These are phyloP conservation scores for Cardamine occulta DNA, from an alignment of 345 rosid genomes.

Conservation along the genomic window DNA sequence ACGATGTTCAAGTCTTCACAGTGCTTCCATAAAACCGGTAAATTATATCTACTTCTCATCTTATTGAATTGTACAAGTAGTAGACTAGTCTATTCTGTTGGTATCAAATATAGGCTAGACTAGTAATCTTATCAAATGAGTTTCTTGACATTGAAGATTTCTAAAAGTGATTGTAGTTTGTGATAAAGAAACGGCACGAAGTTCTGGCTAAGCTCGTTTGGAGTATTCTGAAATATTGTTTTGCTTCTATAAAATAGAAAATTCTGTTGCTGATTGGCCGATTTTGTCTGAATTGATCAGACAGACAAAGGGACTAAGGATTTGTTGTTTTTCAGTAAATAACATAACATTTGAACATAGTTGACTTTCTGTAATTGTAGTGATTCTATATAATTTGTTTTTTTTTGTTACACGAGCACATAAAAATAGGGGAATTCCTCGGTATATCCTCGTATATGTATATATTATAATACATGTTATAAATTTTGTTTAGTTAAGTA, in stretches of 20 bases:
- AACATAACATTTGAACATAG: slow-evolving; percentile 32
- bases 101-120: neutral
- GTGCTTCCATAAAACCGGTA: slow-evolving; percentile 48
- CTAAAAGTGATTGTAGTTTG: slow-evolving; percentile 16
- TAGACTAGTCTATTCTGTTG: neutral
- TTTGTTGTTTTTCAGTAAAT: neutral
- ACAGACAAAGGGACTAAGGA: slow-evolving; percentile 8
- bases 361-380: slow-evolving; percentile 33
- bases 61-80: neutral
- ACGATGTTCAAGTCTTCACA: slow-evolving; percentile 75
- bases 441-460: slow-evolving; percentile 30
- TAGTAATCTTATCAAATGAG: neutral
- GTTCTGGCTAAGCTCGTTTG: slow-evolving; percentile 31
- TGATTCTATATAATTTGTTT: slow-evolving; percentile 5
- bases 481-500: neutral
- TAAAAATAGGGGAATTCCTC: neutral
- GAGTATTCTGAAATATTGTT: slow-evolving; percentile 17
- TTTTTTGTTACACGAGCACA: slow-evolving; percentile 25
- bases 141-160: neutral
- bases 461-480: neutral
- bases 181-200: slow-evolving; percentile 26
- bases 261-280: slow-evolving; percentile 32
- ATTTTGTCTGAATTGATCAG: slow-evolving; percentile 42
- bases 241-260: slow-evolving; percentile 26
- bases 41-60: neutral